Percentiles rank a stretch among this genome's conserved stretches.
Conservation (phyloP, 73 alveolate genomes). For the Tetrahymena malaccensis region DNA sequence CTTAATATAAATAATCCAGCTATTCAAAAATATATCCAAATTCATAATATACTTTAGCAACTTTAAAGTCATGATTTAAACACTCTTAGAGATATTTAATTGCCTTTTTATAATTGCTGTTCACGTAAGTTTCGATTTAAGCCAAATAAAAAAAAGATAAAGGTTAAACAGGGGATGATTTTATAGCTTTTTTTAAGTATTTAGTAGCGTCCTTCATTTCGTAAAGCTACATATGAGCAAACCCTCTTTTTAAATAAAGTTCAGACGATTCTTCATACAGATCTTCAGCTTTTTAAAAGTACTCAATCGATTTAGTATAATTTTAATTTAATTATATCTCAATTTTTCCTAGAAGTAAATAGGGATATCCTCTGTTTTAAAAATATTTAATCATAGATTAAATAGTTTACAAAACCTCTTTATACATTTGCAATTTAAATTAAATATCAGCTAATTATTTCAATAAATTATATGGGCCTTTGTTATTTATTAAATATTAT, state of each 20-base stretch:
- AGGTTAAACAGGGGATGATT: background rate
- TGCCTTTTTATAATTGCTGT: background rate
- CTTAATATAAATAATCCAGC: background rate
- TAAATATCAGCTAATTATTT: background rate
- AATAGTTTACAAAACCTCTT: background rate
- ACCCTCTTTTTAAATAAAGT: background rate
- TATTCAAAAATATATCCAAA: background rate
- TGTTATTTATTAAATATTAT: too few relatives aligned
- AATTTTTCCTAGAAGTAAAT: background rate
- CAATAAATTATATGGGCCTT: background rate
- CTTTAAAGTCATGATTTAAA: background rate
- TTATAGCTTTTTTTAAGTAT: background rate
- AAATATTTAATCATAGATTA: background rate
- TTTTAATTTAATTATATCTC: background rate
- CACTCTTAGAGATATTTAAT: background rate
- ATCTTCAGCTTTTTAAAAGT: background rate
- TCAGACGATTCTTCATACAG: background rate
- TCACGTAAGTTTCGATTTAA: background rate
- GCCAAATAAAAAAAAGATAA: background rate
- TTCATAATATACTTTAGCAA: background rate
- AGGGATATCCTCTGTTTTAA: background rate
- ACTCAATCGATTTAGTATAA: background rate
- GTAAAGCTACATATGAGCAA: background rate
- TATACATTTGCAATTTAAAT: too few relatives aligned
- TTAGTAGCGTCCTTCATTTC: background rate